Evolutionary conservation across 2,329 filamentous ascomycete species (phyloP).

Genomic region (Penicillium sp.): DNA sequence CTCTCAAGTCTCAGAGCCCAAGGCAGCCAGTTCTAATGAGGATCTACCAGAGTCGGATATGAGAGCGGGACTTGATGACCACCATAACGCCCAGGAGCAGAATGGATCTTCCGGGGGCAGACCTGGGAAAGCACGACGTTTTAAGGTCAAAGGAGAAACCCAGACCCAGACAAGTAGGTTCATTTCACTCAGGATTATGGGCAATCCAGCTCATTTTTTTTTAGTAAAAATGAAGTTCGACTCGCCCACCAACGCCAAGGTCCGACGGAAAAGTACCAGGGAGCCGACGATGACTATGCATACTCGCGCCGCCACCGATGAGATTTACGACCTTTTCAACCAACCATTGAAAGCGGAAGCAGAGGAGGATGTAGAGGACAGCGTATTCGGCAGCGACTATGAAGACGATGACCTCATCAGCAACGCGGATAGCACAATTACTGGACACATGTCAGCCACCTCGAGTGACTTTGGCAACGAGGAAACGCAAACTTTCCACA

Average conservation of each 20-base stretch:
- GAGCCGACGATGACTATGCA: constrained; percentile 99
- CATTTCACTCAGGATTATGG: not conserved
- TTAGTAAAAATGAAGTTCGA: constrained; percentile 92
- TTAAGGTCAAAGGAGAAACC: constrained; percentile 81
- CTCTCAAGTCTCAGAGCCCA: constrained; percentile 10
- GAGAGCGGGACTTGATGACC: constrained; percentile 32
- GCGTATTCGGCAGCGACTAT: constrained; percentile 64
- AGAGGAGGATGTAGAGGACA: constrained; percentile 56
- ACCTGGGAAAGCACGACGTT: constrained; percentile 60
- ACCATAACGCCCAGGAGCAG: constrained; percentile 12
- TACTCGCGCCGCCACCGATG: constrained; percentile 90
- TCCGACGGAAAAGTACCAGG: constrained; percentile 70
- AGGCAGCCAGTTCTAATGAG: constrained; percentile 22
- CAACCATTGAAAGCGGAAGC: constrained; percentile 65
- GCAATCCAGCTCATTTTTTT: constrained; percentile 30
- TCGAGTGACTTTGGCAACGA: constrained; percentile 67
- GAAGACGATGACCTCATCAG: constrained; percentile 78
- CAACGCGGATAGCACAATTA: constrained; percentile 78
- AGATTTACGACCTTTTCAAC: constrained; percentile 97
- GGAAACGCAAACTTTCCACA: constrained; percentile 42
- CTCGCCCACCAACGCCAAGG: constrained; percentile 81
- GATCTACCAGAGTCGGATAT: constrained; percentile 29
- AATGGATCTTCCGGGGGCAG: constrained; percentile 30
- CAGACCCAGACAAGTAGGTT: constrained; percentile 86
- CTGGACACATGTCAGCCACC: constrained; percentile 66